phyloP scores from a whole-genome alignment of 768 basidiomycete species.

The Arthromyces matolae region DNA sequence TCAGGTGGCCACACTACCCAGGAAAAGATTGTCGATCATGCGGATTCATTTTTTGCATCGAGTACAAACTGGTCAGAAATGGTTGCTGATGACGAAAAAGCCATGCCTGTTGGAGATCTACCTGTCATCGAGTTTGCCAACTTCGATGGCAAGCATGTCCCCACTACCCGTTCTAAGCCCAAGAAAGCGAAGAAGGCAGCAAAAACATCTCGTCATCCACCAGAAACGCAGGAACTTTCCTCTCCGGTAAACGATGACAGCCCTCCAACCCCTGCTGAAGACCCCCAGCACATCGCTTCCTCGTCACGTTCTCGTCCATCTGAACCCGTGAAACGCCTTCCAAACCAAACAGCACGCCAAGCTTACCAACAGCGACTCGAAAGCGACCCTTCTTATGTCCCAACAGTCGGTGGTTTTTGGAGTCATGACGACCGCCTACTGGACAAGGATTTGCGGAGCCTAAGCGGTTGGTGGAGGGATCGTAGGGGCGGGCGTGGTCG shows the following conservation, averaged over 20 bases:
- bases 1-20: constrained; percentile 39
- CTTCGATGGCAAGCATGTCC: constrained; percentile 38
- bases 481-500: constrained; percentile 70
- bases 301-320: constrained; percentile 31
- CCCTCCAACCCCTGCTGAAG: constrained; percentile 20
- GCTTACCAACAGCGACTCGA: constrained; percentile 83
- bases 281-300: constrained; percentile 35
- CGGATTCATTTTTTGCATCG: constrained; percentile 50
- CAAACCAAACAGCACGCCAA: constrained; percentile 70
- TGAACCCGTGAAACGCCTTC: constrained; percentile 30
- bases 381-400: constrained; percentile 83
- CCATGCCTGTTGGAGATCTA: constrained; percentile 60
- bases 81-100: constrained; percentile 64
- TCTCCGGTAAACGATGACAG: constrained; percentile 24
- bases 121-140: constrained; percentile 83
- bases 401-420: constrained; percentile 91
- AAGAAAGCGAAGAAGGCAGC: constrained; percentile 40
- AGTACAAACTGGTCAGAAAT: constrained; percentile 77
- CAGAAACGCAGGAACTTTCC: constrained; percentile 28
- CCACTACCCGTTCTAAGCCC: constrained; percentile 25
- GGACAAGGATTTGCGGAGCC: constrained; percentile 74
- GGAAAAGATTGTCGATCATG: constrained; percentile 29
- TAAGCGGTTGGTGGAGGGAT: constrained; percentile 88
- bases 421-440: constrained; percentile 89
- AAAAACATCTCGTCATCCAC: constrained; percentile 33